These are phyloP conservation scores for Geoglossum glabrum DNA, from an alignment of 495 filamentous ascomycete genomes.

Conservation along the genomic window DNA sequence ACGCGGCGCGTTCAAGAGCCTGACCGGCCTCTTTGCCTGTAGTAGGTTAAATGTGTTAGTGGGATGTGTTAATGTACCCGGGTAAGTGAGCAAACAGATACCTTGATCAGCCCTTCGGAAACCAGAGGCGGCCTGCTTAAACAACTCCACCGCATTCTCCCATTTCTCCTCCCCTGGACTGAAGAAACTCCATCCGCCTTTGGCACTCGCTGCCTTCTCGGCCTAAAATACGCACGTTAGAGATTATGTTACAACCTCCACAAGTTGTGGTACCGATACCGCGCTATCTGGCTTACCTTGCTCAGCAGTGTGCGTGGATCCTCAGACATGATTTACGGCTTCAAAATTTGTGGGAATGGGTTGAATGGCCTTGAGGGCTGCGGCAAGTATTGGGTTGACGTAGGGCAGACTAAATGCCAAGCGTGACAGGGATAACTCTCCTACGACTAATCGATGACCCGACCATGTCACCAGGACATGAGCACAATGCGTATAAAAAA, in stretches of 20 bases:
- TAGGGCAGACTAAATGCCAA: not conserved
- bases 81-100: slow-evolving; percentile 15
- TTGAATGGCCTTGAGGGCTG: not conserved
- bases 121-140: slow-evolving; percentile 61
- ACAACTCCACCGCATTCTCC: slow-evolving; percentile 64
- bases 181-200: slow-evolving; percentile 59
- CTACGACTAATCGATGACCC: no score
- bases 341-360: not conserved
- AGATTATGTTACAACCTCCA: not conserved
- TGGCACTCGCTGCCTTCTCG: slow-evolving; percentile 54
- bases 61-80: not conserved
- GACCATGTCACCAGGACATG: no score
- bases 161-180: slow-evolving; percentile 65
- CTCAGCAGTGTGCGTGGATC: slow-evolving; percentile 39
- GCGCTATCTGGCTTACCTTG: slow-evolving; percentile 22
- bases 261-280: slow-evolving; percentile 9
- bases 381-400: no score
- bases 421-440: no score
- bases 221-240: slow-evolving; percentile 31
- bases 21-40: slow-evolving; percentile 62
- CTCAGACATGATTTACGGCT: slow-evolving; percentile 16
- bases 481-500: no score
- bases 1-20: slow-evolving; percentile 60
- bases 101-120: slow-evolving; percentile 56
- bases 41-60: not conserved